Evolutionary conservation across 495 filamentous ascomycete genomes (phyloP), one percentile per base, ranked within the genome.

Genomic region (Neurospora sp.): DNA sequence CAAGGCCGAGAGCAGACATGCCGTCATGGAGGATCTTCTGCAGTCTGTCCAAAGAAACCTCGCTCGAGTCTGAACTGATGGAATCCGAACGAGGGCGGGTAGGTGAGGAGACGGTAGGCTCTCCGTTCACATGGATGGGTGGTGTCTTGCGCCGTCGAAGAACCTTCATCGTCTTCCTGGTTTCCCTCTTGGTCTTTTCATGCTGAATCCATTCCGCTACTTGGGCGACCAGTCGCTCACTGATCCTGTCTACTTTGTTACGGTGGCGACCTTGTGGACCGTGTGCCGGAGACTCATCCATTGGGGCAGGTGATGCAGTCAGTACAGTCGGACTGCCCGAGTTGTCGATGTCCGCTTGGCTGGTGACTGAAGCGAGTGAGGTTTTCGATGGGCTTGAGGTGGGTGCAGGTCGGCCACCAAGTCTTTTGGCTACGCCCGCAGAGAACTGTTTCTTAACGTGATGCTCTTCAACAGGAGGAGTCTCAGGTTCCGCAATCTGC

Each of bases 181-280:
- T 80, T 71, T 85, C 85, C 76, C 85, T 88, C 80, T 91, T 93
- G 38, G 83, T 79, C 80, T 91, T 92, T 80, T 97, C 93, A 54
- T 88, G 86, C 71, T 93, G 87, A 49, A 97, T 84, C 94, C 94
- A 97, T 73, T 91, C 89, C 27, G 86, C 84, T 31, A 97, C 89
- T 78, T 95, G 92, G 54, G 88, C 85, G 46, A 95, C 79, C 7
- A 97, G 82, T 72, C 82, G 85, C 76, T 88, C 84, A 62, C 82
- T 82, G 70, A 79, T 74, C 39, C 80, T 73, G 71, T 87, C 83
- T 71, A 82, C 75, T 11, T 79, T 78, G 73, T 84, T 80, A 7
- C 80, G 80, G 41, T 82, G 79, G 70, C 80, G 77, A 31, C 74
- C 37, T 16, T 80, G 80, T 39, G 75, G 73, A 40, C 74, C 77